A percentile compares a stretch with the other conserved stretches of the same genome.
Evolutionary conservation across 495 filamentous ascomycete genomes (phyloP).

Genomic region (Talaromyces ruber): DNA sequence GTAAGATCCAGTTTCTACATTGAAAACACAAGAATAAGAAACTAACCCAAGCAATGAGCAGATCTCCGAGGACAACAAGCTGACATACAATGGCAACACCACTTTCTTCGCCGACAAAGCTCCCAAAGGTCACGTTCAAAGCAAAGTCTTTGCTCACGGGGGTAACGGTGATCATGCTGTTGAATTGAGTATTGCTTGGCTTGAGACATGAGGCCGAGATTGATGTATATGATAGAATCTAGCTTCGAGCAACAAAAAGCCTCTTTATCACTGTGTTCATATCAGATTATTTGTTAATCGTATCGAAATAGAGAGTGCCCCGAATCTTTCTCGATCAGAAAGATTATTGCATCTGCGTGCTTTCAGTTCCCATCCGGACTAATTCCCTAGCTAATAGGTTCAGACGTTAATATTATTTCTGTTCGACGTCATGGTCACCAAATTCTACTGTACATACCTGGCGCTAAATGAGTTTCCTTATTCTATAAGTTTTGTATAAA

Average conservation of each 20-base stretch:
- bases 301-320: too few species aligned
- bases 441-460: too few species aligned
- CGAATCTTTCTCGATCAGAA: too few species aligned
- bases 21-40: not conserved
- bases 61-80: slow-evolving; percentile 27
- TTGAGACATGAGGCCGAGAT: slow-evolving; percentile 1
- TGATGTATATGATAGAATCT: not conserved
- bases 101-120: slow-evolving; percentile 51
- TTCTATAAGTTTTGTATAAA: not conserved
- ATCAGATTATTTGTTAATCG: too few species aligned
- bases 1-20: slow-evolving; percentile 19
- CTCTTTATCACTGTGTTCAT: too few species aligned
- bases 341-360: too few species aligned
- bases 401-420: too few species aligned
- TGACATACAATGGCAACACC: slow-evolving; percentile 39
- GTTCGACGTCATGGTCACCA: too few species aligned
- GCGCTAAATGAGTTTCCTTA: not conserved
- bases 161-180: slow-evolving; percentile 26
- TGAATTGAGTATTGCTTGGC: slow-evolving; percentile 30
- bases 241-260: too few species aligned
- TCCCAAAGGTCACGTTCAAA: slow-evolving; percentile 40
- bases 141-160: slow-evolving; percentile 22
- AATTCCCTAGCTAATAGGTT: too few species aligned
- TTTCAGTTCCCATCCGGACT: too few species aligned
- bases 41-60: slow-evolving; percentile 5